These are phyloP conservation scores for Beta macrorhiza DNA, from an alignment of 179 eudicot species.

Conservation along the genomic window DNA sequence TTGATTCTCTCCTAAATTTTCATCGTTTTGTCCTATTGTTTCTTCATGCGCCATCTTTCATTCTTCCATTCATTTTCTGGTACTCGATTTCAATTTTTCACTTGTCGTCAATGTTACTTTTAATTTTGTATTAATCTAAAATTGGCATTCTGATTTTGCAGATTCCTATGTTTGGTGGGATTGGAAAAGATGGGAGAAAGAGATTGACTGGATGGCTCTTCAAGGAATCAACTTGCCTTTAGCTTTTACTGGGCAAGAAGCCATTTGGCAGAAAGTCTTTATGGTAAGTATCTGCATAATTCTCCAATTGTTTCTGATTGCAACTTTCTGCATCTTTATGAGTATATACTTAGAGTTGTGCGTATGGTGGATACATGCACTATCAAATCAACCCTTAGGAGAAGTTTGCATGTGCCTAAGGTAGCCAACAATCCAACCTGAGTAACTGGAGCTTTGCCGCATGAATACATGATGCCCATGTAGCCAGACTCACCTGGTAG, in stretches of 20 bases:
- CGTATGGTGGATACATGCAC: not conserved
- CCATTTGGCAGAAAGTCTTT: slow-evolving; percentile 97
- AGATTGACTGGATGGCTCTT: slow-evolving; percentile 99
- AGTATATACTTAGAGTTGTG: not conserved
- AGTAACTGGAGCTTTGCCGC: not conserved
- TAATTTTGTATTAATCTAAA: not conserved
- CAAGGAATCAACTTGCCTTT: slow-evolving; percentile 95
- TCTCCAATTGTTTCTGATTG: slow-evolving; percentile 12
- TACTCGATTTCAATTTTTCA: not conserved
- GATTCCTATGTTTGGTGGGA: slow-evolving; percentile 99
- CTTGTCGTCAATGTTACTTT: slow-evolving; percentile 3
- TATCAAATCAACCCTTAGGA: not conserved
- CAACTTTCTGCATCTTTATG: not conserved
- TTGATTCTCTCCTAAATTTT: not conserved
- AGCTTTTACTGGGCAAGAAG: slow-evolving; percentile 95
- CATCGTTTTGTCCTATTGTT: not conserved
- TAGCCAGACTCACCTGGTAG: not conserved
- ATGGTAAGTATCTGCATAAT: slow-evolving; percentile 39
- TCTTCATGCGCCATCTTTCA: not conserved
- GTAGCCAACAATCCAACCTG: not conserved
- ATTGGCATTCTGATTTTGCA: slow-evolving; percentile 31
- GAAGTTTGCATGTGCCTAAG: not conserved
- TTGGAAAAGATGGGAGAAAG: slow-evolving; percentile 99
- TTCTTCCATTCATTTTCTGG: not conserved
- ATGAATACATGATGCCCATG: slow-evolving; percentile 3